Evolutionary conservation across 2,329 filamentous ascomycete genomes (phyloP).

Genomic region (Cylindrodendrum hubeiense): DNA sequence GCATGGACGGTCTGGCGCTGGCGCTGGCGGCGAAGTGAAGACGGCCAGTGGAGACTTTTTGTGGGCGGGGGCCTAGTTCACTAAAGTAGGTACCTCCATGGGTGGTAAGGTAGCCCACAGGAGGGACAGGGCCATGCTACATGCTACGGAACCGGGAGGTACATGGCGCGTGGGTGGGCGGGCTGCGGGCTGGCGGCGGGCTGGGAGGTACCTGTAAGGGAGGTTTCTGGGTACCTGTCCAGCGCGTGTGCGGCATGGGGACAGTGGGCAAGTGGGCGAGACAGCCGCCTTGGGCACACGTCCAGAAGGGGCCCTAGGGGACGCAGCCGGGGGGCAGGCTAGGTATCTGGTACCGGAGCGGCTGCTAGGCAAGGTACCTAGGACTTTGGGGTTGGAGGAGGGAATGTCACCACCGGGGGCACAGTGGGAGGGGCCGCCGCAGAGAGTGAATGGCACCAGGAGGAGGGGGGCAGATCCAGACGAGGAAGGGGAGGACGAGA

Average conservation of each 20-base stretch:
- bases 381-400: conserved; percentile 21
- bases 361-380: conserved; percentile 19
- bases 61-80: conserved; percentile 26
- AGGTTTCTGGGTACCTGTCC: conserved; percentile 16
- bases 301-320: conserved; percentile 4
- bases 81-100: conserved; percentile 6
- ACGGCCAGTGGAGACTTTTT: conserved; percentile 22
- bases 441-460: conserved; percentile 1
- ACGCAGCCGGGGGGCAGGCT: conserved; percentile 17
- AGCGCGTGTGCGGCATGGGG: conserved; percentile 21
- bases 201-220: conserved; percentile 10
- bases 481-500: neutral
- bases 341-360: conserved; percentile 18
- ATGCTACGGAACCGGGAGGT: conserved; percentile 9
- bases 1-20: conserved; percentile 25
- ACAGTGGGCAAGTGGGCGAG: conserved; percentile 17
- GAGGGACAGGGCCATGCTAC: conserved; percentile 2
- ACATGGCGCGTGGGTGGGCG: conserved; percentile 9
- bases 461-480: neutral
- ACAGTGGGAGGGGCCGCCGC: conserved; percentile 3
- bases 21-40: conserved; percentile 26
- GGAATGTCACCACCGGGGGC: conserved; percentile 18
- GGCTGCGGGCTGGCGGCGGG: neutral
- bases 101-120: conserved; percentile 1
- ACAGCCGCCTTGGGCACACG: conserved; percentile 21